Conservation (phyloP, 306 rosid genomes). For the Nissolia schottii region DNA sequence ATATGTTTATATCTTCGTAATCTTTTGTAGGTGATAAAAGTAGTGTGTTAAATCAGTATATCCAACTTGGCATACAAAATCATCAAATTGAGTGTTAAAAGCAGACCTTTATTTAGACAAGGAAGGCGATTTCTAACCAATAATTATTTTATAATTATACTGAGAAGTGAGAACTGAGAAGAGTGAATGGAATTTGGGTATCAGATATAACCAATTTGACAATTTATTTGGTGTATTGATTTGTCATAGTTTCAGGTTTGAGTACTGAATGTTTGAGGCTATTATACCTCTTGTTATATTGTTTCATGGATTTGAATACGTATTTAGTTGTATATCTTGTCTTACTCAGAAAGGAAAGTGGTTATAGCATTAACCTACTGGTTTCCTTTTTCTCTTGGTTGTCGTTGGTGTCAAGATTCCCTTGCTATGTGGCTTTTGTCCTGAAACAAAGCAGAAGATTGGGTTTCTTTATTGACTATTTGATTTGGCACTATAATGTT, state of each 20-base stretch:
- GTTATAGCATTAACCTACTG: not conserved
- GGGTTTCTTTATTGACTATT: not conserved
- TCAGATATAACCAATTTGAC: not conserved
- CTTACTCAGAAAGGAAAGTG: not conserved
- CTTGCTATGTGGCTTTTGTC: not conserved
- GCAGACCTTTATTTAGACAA: not conserved
- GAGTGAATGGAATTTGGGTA: constrained; percentile 9
- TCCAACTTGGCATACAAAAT: not conserved
- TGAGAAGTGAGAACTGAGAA: not conserved
- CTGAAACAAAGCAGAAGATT: not conserved
- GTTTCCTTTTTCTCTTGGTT: not conserved
- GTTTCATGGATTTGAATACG: not conserved
- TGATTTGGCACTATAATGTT: not conserved
- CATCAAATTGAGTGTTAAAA: not conserved
- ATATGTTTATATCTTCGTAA: not conserved
- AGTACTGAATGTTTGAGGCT: not conserved
- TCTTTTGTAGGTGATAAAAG: no score
- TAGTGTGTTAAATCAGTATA: no score
- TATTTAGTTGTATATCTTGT: not conserved
- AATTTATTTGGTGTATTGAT: constrained; percentile 14
- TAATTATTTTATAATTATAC: not conserved
- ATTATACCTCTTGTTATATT: not conserved
- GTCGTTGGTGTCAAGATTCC: not conserved
- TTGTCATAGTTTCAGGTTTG: constrained; percentile 8
- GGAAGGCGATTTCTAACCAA: not conserved